Evolutionary conservation across 1,139 yeast genomes (phyloP).

Genomic region (Taphrina pruni): DNA sequence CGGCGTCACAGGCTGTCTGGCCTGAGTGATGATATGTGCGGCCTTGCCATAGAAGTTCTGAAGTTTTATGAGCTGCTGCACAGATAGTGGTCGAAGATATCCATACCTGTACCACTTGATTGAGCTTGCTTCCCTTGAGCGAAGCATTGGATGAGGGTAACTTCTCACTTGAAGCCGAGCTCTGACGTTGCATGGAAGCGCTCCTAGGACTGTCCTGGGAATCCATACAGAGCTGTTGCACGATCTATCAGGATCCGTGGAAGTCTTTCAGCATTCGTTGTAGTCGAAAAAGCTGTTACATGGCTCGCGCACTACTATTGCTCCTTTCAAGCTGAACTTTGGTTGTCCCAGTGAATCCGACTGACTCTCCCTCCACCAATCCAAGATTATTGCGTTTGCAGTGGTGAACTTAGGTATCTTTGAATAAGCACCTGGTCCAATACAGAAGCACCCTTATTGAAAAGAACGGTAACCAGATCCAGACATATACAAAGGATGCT

Average conservation of each 20-base stretch:
- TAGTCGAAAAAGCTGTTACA: no score
- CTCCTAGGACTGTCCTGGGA: neutral
- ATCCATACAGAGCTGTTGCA: neutral
- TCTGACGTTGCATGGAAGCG: conserved; percentile 5
- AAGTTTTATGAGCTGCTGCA: neutral
- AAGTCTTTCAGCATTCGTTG: no score
- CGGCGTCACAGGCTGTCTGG: conserved; percentile 50
- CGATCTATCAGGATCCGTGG: neutral
- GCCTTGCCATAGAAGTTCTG: conserved; percentile 74
- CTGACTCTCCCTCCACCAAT: no score
- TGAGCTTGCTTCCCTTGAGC: conserved; percentile 49
- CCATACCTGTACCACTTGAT: conserved; percentile 54
- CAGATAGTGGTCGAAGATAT: conserved; percentile 6
- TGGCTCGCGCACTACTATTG: no score
- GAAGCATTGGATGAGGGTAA: neutral
- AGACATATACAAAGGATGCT: no score
- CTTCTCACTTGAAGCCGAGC: conserved; percentile 10
- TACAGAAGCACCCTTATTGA: no score
- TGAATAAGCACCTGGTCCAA: no score
- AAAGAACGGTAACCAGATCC: no score
- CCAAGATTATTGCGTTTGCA: no score
- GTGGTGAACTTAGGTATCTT: no score
- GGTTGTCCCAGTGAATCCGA: no score
- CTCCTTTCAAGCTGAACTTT: no score
- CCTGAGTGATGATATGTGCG: conserved; percentile 64